A percentile compares a stretch with the other conserved stretches of the same genome.
Evolutionary conservation across 148 eudicot species (phyloP).

Genomic region (Cornus controversa): DNA sequence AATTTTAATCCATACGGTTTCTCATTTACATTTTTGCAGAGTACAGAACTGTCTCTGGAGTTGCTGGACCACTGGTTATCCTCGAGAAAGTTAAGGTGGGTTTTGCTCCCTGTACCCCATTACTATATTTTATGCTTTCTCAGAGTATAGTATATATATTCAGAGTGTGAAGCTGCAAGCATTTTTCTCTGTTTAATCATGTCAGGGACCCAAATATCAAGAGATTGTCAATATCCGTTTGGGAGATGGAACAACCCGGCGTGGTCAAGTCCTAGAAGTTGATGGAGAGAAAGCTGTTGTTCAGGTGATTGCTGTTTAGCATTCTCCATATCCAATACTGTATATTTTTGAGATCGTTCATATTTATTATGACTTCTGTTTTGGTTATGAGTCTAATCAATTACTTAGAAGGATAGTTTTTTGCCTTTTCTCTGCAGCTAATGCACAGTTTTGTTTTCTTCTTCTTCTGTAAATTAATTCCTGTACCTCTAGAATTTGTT

Average conservation of each 20-base stretch:
- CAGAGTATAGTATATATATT: neutral
- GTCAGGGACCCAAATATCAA: constrained; percentile 95
- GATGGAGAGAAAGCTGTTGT: constrained; percentile 99
- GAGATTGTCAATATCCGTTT: constrained; percentile 96
- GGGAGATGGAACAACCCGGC: constrained; percentile 93
- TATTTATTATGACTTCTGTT: neutral
- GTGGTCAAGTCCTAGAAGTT: constrained; percentile 99
- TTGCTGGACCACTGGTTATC: constrained; percentile 85
- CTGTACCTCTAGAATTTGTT: neutral
- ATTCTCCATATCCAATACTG: neutral
- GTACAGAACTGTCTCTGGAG: constrained; percentile 81
- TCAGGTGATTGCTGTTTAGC: constrained; percentile 51
- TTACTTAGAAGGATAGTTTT: neutral
- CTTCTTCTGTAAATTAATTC: neutral
- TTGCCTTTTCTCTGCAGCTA: neutral
- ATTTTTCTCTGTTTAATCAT: constrained; percentile 8
- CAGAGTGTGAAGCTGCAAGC: neutral
- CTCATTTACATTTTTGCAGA: constrained; percentile 33
- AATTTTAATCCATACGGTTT: neutral
- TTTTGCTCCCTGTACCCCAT: neutral
- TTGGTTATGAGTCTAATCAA: neutral
- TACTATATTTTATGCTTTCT: too few relatives aligned
- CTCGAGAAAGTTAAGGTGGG: constrained; percentile 88
- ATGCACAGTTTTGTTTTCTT: neutral
- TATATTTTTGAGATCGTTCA: neutral